Percentiles rank a stretch among this genome's conserved stretches.
Conservation (phyloP, 106 monocot species). For the Ottelia alismoides region DNA sequence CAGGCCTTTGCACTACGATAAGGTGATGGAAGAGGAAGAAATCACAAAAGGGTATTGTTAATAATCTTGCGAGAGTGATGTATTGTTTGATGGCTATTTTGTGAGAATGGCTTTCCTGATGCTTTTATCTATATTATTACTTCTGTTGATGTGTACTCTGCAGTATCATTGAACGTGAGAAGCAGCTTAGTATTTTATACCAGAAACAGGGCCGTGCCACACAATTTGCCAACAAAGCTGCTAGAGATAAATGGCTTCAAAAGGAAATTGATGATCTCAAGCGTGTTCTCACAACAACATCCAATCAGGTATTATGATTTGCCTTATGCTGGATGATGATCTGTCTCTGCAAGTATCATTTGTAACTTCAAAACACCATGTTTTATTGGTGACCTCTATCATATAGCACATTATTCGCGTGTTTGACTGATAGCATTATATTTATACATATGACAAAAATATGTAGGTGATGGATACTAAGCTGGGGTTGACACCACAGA, state of each 20-base stretch:
- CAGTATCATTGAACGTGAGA: slow-evolving; percentile 95
- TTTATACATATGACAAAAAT: too few relatives aligned
- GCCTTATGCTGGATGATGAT: too few relatives aligned
- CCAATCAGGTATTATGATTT: slow-evolving; percentile 57
- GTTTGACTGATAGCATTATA: too few relatives aligned
- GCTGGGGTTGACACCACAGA: too few relatives aligned
- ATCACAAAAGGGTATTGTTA: slow-evolving; percentile 87
- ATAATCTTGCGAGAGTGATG: too few relatives aligned
- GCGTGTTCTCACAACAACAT: slow-evolving; percentile 63
- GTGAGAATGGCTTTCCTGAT: too few relatives aligned
- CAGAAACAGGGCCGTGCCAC: slow-evolving; percentile 97
- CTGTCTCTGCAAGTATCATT: too few relatives aligned
- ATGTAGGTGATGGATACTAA: too few relatives aligned
- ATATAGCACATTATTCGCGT: too few relatives aligned
- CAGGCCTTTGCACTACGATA: slow-evolving; percentile 42
- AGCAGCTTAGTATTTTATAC: slow-evolving; percentile 89
- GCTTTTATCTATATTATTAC: neutral
- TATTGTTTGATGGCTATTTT: too few relatives aligned
- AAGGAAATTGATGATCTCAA: slow-evolving; percentile 92
- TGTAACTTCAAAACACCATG: too few relatives aligned
- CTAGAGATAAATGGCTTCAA: slow-evolving; percentile 93
- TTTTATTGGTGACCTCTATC: too few relatives aligned
- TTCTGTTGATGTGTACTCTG: neutral
- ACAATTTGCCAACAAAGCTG: slow-evolving; percentile 87
- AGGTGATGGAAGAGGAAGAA: slow-evolving; percentile 76